These are phyloP conservation scores for Pontederia paniculata DNA, from an alignment of 176 grass and related monocot genomes.

Conservation along the genomic window DNA sequence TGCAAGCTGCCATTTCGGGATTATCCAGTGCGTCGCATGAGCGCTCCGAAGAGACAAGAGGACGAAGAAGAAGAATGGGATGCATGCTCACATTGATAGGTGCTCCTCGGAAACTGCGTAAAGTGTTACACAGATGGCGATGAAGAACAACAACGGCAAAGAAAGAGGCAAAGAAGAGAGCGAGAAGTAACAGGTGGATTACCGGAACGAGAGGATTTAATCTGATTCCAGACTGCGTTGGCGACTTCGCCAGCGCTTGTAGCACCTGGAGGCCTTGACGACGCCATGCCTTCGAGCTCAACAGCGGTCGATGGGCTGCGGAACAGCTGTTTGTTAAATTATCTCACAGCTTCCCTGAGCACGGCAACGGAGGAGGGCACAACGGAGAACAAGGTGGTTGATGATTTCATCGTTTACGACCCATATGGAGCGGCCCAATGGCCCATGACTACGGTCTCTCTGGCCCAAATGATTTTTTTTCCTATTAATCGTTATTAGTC, in stretches of 20 bases:
- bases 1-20: slow-evolving; percentile 34
- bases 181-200: neutral
- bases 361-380: too few relatives aligned
- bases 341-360: too few relatives aligned
- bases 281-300: too few relatives aligned
- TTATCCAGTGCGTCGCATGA: neutral
- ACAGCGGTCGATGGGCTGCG: too few relatives aligned
- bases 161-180: neutral
- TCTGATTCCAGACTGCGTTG: slow-evolving; percentile 49
- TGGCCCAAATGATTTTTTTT: too few relatives aligned
- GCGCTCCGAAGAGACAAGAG: neutral
- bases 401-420: too few relatives aligned
- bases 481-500: too few relatives aligned
- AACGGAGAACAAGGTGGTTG: too few relatives aligned
- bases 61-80: neutral
- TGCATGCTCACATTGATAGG: slow-evolving; percentile 46
- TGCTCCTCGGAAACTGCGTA: slow-evolving; percentile 54
- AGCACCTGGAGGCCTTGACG: neutral
- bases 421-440: too few relatives aligned
- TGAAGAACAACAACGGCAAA: neutral
- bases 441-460: too few relatives aligned
- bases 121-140: neutral
- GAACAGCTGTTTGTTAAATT: too few relatives aligned
- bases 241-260: slow-evolving; percentile 34
- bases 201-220: slow-evolving; percentile 45